Evolutionary conservation across 177 flowering plant species (phyloP).

Genomic region (Vitis hybrid): DNA sequence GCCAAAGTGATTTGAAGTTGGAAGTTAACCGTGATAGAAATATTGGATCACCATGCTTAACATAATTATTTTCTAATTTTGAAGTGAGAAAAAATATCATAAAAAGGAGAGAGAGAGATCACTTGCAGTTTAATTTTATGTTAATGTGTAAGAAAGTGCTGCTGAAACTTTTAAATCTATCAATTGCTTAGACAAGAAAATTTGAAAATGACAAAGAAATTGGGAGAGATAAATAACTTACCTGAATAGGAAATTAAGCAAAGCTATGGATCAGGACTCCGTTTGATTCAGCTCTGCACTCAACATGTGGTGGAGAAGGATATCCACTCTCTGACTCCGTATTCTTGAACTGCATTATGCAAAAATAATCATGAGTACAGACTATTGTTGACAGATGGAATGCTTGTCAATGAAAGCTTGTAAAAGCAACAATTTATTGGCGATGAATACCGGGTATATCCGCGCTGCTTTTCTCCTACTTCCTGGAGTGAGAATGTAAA

Average conservation of each 20-base stretch:
- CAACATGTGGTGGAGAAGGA: constrained; percentile 83
- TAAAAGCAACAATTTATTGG: neutral
- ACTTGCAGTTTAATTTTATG: no score
- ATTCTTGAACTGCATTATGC: constrained; percentile 58
- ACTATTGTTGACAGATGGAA: neutral
- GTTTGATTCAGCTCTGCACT: constrained; percentile 56
- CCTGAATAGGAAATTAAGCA: constrained; percentile 7
- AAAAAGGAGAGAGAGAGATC: no score
- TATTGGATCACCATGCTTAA: no score
- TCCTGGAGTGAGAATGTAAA: constrained; percentile 33
- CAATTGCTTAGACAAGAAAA: no score
- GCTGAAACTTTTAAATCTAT: no score
- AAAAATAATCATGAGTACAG: neutral
- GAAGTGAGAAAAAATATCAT: no score
- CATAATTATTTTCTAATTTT: no score
- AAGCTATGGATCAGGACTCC: constrained; percentile 17
- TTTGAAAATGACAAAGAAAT: neutral
- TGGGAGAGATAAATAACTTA: neutral
- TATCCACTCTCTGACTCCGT: constrained; percentile 78
- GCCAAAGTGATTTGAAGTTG: no score
- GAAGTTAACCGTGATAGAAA: no score
- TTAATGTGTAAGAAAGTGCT: no score
- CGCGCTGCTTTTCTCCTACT: constrained; percentile 24
- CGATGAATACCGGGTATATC: constrained; percentile 47
- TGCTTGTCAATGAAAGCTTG: neutral